phyloP scores from a whole-genome alignment of 1,284 basidiomycete species.

The Irpex lacteus region DNA sequence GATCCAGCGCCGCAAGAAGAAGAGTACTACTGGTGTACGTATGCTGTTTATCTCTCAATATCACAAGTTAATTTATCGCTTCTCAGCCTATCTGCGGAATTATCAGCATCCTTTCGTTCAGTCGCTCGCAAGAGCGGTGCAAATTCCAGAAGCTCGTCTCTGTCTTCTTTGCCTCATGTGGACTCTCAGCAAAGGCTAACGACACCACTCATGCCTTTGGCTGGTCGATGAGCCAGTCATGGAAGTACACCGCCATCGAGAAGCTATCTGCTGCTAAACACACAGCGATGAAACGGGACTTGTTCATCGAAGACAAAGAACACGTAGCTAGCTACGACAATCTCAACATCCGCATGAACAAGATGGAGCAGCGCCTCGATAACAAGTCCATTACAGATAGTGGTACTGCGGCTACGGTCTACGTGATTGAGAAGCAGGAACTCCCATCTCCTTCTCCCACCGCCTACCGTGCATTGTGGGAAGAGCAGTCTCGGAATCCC shows the following conservation, averaged over 20 bases:
- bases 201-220: slow-evolving; percentile 26
- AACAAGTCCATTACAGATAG: slow-evolving; percentile 35
- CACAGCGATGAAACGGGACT: slow-evolving; percentile 2
- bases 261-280: slow-evolving; percentile 1
- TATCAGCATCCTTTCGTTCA: slow-evolving; percentile 26
- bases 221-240: slow-evolving; percentile 29
- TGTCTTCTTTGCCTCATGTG: slow-evolving; percentile 26
- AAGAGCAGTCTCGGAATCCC: slow-evolving; percentile 20
- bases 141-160: slow-evolving; percentile 29
- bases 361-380: slow-evolving; percentile 33
- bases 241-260: slow-evolving; percentile 15
- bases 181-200: slow-evolving; percentile 23
- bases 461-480: slow-evolving; percentile 19
- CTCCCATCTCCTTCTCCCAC: slow-evolving; percentile 18
- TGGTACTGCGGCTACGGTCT: slow-evolving; percentile 36
- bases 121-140: slow-evolving; percentile 26
- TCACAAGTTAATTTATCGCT: not conserved
- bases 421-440: slow-evolving; percentile 22
- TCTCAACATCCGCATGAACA: slow-evolving; percentile 32
- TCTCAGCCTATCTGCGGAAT: slow-evolving; percentile 20
- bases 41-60: not conserved
- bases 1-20: slow-evolving; percentile 20
- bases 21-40: slow-evolving; percentile 26
- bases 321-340: slow-evolving; percentile 37
- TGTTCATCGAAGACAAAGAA: slow-evolving; percentile 17